These are phyloP conservation scores for Fusarium sp. DNA, from an alignment of 2,329 filamentous ascomycete species.

Conservation along the genomic window DNA sequence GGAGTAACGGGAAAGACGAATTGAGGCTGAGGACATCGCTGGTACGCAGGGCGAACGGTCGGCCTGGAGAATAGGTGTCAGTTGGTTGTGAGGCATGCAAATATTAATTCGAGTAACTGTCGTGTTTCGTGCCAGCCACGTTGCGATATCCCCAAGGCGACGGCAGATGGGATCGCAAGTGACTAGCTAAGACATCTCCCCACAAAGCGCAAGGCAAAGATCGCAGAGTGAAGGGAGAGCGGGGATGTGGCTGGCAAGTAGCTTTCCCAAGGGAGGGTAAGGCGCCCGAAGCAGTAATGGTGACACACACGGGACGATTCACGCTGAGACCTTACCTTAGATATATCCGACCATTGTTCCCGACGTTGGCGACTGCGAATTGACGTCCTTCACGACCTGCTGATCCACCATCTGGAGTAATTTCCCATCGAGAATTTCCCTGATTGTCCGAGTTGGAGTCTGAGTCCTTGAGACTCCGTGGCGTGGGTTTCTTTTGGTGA, in stretches of 20 bases:
- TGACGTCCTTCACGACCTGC: constrained; percentile 77
- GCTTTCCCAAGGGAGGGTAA: constrained; percentile 32
- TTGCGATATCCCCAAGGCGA: constrained; percentile 29
- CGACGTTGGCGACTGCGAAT: constrained; percentile 86
- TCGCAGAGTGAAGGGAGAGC: constrained; percentile 34
- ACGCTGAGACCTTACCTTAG: constrained; percentile 71
- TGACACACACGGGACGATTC: constrained; percentile 15
- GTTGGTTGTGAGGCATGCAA: constrained; percentile 38
- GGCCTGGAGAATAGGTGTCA: constrained; percentile 62
- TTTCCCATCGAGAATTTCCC: constrained; percentile 62
- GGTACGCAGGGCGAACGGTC: constrained; percentile 72
- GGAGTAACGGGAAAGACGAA: constrained; percentile 75
- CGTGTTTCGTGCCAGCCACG: constrained; percentile 33
- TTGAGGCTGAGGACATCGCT: constrained; percentile 73
- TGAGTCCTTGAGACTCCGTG: constrained; percentile 63
- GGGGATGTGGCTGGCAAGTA: constrained; percentile 31
- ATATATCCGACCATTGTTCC: constrained; percentile 87
- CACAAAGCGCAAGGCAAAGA: constrained; percentile 33
- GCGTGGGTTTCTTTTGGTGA: constrained; percentile 57
- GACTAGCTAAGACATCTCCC: constrained; percentile 31
- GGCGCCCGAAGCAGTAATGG: constrained; percentile 16
- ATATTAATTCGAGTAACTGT: constrained; percentile 29
- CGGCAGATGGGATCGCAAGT: constrained; percentile 27
- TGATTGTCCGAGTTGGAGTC: constrained; percentile 62
- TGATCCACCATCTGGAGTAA: constrained; percentile 73